phyloP scores from a whole-genome alignment of 768 basidiomycete genomes.

The Atractiella rhizophila region DNA sequence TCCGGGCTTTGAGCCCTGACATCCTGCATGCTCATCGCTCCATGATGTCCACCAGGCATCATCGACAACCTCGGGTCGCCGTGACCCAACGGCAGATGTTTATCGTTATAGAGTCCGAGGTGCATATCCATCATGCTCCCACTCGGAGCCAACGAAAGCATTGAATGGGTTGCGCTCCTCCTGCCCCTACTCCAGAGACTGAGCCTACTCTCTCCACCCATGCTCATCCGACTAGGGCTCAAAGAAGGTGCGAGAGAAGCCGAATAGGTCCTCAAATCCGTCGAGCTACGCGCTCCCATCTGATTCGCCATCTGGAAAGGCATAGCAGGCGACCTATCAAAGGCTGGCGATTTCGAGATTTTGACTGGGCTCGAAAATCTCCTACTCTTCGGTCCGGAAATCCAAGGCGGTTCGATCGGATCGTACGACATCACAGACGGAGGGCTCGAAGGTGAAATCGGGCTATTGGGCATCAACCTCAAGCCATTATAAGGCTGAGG shows the following conservation, averaged over 20 bases:
- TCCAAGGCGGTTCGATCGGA: not conserved
- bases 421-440: not conserved
- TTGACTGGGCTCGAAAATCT: too few species aligned
- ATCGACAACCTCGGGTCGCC: not conserved
- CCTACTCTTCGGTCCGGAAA: not conserved
- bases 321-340: too few species aligned
- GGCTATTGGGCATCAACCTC: too few species aligned
- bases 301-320: too few species aligned
- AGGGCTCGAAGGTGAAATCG: too few species aligned
- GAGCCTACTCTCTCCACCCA: slow-evolving; percentile 60
- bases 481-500: too few species aligned
- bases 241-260: too few species aligned
- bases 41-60: not conserved
- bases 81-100: slow-evolving; percentile 5
- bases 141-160: slow-evolving; percentile 13
- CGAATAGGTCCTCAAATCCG: too few species aligned
- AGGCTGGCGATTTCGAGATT: too few species aligned
- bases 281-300: too few species aligned
- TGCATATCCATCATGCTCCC: slow-evolving; percentile 19
- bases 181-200: slow-evolving; percentile 9
- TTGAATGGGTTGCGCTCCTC: slow-evolving; percentile 8
- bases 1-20: not conserved
- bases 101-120: slow-evolving; percentile 14
- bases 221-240: slow-evolving; percentile 74
- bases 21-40: not conserved